These are phyloP conservation scores for Exophiala xenobiotica DNA, from an alignment of 2,329 filamentous ascomycete species.

Conservation along the genomic window DNA sequence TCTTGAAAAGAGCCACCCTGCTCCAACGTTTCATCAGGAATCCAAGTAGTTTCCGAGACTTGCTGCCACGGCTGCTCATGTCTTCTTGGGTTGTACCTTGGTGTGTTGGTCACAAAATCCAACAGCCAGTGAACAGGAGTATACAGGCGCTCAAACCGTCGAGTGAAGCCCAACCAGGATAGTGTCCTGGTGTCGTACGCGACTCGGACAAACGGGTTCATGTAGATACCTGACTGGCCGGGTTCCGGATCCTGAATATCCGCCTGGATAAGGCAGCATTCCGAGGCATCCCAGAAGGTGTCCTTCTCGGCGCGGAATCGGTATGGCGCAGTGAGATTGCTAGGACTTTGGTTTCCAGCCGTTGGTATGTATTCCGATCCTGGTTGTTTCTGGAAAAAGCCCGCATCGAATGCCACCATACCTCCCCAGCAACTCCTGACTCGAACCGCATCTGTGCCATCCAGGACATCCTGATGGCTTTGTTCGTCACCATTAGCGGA, in stretches of 20 bases:
- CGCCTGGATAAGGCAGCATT: constrained; percentile 62
- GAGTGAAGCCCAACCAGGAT: constrained; percentile 58
- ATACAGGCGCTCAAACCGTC: constrained; percentile 66
- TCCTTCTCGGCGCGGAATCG: constrained; percentile 61
- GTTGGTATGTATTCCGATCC: constrained; percentile 12
- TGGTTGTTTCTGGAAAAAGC: constrained; percentile 41
- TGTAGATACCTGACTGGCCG: constrained; percentile 60
- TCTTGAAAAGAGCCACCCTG: constrained; percentile 41
- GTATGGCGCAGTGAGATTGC: constrained; percentile 34
- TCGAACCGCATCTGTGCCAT: constrained; percentile 59
- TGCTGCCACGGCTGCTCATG: constrained; percentile 57
- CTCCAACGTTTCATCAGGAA: constrained; percentile 33
- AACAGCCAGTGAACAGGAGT: constrained; percentile 58
- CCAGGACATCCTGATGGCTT: constrained; percentile 63
- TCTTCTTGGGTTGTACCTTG: constrained; percentile 61
- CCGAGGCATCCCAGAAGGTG: constrained; percentile 61
- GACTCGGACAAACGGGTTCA: constrained; percentile 74
- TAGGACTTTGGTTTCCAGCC: constrained; percentile 22
- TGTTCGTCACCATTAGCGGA: constrained; percentile 49
- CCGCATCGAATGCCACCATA: constrained; percentile 59
- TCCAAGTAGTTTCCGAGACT: constrained; percentile 44
- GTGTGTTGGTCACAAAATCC: constrained; percentile 57
- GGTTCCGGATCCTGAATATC: constrained; percentile 45
- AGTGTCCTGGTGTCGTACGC: constrained; percentile 62
- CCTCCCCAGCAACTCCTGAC: constrained; percentile 77